These are phyloP conservation scores for Chrysophaeum taylorii DNA, from an alignment of 352 stramenopile species.

Conservation along the genomic window DNA sequence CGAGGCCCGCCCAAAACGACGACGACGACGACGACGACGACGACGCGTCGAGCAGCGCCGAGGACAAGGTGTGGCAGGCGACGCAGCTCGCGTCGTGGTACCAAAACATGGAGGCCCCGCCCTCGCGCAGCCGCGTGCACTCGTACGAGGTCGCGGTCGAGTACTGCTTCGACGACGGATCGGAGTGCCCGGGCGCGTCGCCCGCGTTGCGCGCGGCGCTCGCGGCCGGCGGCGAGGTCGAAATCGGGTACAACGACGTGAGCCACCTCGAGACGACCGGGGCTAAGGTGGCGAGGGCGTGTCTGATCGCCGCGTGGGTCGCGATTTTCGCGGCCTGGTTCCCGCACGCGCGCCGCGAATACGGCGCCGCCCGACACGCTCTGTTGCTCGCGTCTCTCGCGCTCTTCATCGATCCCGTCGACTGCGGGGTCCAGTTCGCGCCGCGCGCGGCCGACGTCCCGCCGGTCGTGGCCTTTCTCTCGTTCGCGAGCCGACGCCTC, in stretches of 20 bases:
- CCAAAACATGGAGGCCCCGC: background rate
- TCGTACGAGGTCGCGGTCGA: background rate
- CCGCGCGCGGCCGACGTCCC: background rate
- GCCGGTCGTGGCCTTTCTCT: background rate
- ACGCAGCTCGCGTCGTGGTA: constrained; percentile 1
- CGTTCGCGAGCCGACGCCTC: background rate
- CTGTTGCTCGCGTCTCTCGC: background rate
- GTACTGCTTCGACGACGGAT: background rate
- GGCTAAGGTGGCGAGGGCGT: background rate
- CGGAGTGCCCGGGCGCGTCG: background rate
- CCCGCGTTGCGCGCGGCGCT: background rate
- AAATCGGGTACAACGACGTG: background rate
- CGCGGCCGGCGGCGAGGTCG: background rate
- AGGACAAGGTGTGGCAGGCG: background rate
- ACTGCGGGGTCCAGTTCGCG: background rate
- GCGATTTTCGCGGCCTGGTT: background rate
- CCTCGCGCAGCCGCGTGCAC: background rate
- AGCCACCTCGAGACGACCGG: background rate
- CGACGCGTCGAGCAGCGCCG: background rate
- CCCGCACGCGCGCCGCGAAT: background rate
- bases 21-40: background rate
- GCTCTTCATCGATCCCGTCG: constrained; percentile 8
- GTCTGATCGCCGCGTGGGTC: background rate
- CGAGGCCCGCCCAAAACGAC: background rate
- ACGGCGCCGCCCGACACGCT: background rate